A percentile compares a stretch with the other conserved stretches of the same genome.
These are phyloP conservation scores for Neocucurbitaria cava DNA, from an alignment of 2,329 filamentous ascomycete genomes.

Conservation along the genomic window DNA sequence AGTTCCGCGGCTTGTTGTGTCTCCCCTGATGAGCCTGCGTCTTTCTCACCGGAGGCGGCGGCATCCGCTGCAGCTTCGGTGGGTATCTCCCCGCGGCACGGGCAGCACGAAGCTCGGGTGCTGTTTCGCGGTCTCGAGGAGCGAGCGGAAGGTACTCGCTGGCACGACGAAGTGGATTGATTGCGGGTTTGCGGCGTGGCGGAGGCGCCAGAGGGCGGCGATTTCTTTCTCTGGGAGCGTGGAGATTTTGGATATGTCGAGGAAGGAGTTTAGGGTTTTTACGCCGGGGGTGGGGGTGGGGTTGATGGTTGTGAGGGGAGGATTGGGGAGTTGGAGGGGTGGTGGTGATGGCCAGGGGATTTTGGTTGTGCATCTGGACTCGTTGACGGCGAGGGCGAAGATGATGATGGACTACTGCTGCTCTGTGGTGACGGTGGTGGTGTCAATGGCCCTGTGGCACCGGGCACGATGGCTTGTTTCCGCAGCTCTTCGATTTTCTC, in stretches of 20 bases:
- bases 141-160: constrained; percentile 72
- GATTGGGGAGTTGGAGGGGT: too few relatives aligned
- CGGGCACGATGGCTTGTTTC: constrained; percentile 67
- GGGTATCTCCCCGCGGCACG: constrained; percentile 67
- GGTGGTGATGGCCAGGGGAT: constrained; percentile 33
- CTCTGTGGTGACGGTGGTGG: constrained; percentile 21
- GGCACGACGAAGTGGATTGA: constrained; percentile 87
- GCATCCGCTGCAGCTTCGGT: constrained; percentile 25
- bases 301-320: constrained; percentile 34
- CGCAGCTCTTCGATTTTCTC: constrained; percentile 80
- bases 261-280: constrained; percentile 70
- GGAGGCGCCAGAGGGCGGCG: constrained; percentile 86
- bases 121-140: constrained; percentile 72
- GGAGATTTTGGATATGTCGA: constrained; percentile 81
- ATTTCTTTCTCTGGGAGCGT: constrained; percentile 81
- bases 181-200: constrained; percentile 74
- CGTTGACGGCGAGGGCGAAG: constrained; percentile 7
- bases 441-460: constrained; percentile 55
- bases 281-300: constrained; percentile 56
- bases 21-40: constrained; percentile 31
- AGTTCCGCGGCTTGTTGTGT: constrained; percentile 77
- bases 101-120: constrained; percentile 93
- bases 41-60: constrained; percentile 13
- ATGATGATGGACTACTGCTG: constrained; percentile 11
- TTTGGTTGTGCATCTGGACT: constrained; percentile 1